Evolutionary conservation across 2,329 filamentous ascomycete genomes (phyloP), one percentile per base, ranked within the genome.

Genomic region (Aspergillus piperis): DNA sequence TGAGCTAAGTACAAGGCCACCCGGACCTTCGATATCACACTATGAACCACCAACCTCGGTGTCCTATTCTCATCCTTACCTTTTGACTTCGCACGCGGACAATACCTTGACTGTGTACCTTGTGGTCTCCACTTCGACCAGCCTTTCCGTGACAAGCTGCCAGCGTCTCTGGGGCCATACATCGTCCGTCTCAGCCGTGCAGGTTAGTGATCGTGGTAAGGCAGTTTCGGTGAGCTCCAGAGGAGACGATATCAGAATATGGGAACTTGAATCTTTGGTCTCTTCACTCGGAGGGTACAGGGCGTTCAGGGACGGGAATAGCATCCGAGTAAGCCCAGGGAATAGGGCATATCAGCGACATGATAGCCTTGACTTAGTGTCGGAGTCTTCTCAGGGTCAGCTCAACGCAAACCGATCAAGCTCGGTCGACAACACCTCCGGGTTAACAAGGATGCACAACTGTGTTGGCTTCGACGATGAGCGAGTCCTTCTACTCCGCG

Each of bases 381-480:
- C 55, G 8, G 60, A 52, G n/a, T 36, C 57, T 27, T 21, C 41
- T 23, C 41, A 25, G 65, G 63, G 27, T 67, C 73, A 30, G 65
- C 63, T 41, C 15, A 32, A n/a, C 51, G 61, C 60, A 21, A 58
- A 68, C 3, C 49, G 61, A 3, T 62, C 63, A 7, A 73, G 6
- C 32, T 66, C 77, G 56, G 66, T 75, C 6, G 71, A 77, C 53
- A 62, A 68, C 13, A 73, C 76, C 27, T 73, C 74, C 42, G 76
- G 80, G 49, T 64, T 79, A 13, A 74, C 77, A 4, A 73, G 82
- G 5, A 82, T 78, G 41, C 76, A 81, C 62, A 82, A 83, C 54
- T 94, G 90, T 86, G 87, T 96, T 8, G 91, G 91, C 0, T 96
- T 96, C 69, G 92, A 96, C 70, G 91, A 96, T 47, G 91, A 96